Conservation (phyloP, 2,329 filamentous ascomycete species). For the Verticillium nonalfalfae region DNA sequence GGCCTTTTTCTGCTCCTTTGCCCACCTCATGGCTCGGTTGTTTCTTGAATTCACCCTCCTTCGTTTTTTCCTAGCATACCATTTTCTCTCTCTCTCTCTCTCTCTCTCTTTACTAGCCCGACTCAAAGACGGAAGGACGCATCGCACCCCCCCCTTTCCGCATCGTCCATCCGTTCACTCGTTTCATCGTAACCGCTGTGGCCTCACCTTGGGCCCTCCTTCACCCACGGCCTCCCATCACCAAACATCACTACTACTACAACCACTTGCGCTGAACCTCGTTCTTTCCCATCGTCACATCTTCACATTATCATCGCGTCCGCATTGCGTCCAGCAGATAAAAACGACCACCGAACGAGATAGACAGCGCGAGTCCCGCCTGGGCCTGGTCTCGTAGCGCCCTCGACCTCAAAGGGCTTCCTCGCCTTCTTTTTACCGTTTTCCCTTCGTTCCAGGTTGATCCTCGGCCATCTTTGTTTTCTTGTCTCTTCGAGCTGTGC, state of each 20-base stretch:
- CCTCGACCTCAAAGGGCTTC: conserved; percentile 1
- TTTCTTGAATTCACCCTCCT: neutral
- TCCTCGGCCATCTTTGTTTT: conserved; percentile 41
- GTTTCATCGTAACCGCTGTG: conserved; percentile 18
- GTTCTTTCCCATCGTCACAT: conserved; percentile 7
- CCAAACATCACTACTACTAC: neutral
- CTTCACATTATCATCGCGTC: neutral
- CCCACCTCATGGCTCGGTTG: neutral
- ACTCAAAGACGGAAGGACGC: neutral
- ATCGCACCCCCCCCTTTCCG: neutral
- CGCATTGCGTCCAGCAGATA: neutral
- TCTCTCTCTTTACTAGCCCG: neutral
- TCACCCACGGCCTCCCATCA: conserved; percentile 1
- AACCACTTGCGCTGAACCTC: conserved; percentile 12
- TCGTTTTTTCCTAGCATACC: conserved; percentile 5
- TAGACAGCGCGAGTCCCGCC: neutral
- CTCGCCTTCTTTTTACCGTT: conserved; percentile 15
- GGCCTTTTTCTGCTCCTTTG: neutral
- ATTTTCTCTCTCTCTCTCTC: neutral
- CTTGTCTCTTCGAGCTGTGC: conserved; percentile 13
- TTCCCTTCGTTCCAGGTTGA: conserved; percentile 51
- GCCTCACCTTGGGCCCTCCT: conserved; percentile 9
- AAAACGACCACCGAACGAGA: neutral
- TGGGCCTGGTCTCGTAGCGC: neutral
- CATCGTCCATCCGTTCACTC: conserved; percentile 14